Evolutionary conservation across 73 alveolate genomes (phyloP).

Genomic region (Halteria grandinella): DNA sequence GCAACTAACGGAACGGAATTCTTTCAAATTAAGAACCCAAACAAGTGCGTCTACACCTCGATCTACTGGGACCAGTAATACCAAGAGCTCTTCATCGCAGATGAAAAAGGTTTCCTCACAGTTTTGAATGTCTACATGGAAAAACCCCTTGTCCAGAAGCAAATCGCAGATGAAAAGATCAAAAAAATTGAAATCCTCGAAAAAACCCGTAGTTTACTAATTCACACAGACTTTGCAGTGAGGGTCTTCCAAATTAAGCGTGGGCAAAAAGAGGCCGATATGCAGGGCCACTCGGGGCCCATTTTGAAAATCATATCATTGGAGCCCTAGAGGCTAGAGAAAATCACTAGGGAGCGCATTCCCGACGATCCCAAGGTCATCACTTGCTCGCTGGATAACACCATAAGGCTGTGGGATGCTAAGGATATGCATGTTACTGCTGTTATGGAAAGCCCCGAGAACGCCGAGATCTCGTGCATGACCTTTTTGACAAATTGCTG

Average conservation of each 20-base stretch:
- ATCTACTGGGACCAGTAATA: conserved; percentile 59
- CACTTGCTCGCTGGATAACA: conserved; percentile 83
- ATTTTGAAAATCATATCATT: conserved; percentile 72
- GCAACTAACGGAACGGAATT: conserved; percentile 79
- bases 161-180: conserved; percentile 67
- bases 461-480: conserved; percentile 85
- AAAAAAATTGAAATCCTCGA: conserved; percentile 65
- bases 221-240: conserved; percentile 76
- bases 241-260: conserved; percentile 72
- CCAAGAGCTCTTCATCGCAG: conserved; percentile 81
- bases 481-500: conserved; percentile 80
- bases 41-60: conserved; percentile 79
- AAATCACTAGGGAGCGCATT: conserved; percentile 61
- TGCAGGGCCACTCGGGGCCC: conserved; percentile 89
- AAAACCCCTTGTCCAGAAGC: conserved; percentile 76
- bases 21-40: conserved; percentile 82
- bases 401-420: conserved; percentile 94
- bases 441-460: conserved; percentile 78
- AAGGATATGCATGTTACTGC: conserved; percentile 78
- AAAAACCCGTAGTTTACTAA: conserved; percentile 68
- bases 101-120: conserved; percentile 84
- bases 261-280: conserved; percentile 84
- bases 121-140: conserved; percentile 89
- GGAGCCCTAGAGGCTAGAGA: conserved; percentile 71
- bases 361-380: conserved; percentile 72